A percentile compares a stretch with the other conserved stretches of the same genome.
These are phyloP conservation scores for Chlamydomonas eustigma DNA, from an alignment of 139 green algal genomes.

Conservation along the genomic window DNA sequence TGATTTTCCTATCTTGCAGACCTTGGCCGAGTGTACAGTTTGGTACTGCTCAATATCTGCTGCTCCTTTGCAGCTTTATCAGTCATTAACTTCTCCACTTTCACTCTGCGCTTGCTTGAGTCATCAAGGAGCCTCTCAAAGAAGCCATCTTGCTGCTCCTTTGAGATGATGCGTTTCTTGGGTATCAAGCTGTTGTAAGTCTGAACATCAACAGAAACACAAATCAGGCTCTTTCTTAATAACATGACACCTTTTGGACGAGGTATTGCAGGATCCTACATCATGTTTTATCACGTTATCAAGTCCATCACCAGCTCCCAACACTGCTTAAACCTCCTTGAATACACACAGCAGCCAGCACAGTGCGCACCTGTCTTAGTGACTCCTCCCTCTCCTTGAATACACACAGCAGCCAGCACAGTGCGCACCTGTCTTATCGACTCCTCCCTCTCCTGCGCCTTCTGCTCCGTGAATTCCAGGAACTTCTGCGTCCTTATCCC, in stretches of 20 bases:
- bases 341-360: not conserved
- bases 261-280: no score
- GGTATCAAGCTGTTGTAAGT: not conserved
- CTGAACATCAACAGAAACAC: not conserved
- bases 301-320: no score
- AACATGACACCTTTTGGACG: no score
- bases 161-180: conserved; percentile 7
- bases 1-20: not conserved
- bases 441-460: conserved; percentile 1
- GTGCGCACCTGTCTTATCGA: not conserved
- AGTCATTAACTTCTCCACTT: conserved; percentile 4
- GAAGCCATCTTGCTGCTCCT: conserved; percentile 9
- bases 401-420: conserved; percentile 3
- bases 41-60: not conserved
- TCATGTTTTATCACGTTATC: no score
- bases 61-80: not conserved
- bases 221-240: not conserved
- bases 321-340: no score
- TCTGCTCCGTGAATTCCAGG: conserved; percentile 43
- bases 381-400: not conserved
- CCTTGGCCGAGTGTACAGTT: not conserved
- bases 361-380: not conserved
- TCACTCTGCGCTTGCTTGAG: not conserved
- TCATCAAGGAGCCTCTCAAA: conserved; percentile 14
- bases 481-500: conserved; percentile 46